phyloP scores from a whole-genome alignment of 805 yeast genomes.

The Debaryomyces maramus region DNA sequence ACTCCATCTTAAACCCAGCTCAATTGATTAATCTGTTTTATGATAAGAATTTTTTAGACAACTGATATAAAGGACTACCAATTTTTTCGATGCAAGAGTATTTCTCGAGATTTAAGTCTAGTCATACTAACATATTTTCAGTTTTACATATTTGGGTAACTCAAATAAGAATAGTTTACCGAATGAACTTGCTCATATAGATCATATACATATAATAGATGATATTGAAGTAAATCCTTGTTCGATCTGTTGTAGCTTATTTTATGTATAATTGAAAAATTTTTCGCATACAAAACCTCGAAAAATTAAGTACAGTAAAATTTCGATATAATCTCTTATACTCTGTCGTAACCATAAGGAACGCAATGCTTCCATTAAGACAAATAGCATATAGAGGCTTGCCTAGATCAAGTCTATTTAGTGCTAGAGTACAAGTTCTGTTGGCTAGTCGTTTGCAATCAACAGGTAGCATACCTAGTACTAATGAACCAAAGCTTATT shows the following conservation, averaged over 20 bases:
- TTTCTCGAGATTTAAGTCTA: no score
- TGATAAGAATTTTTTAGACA: constrained; percentile 34
- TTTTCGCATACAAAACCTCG: constrained; percentile 3
- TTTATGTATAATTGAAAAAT: not conserved
- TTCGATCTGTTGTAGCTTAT: not conserved
- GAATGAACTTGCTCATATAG: no score
- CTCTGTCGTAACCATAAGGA: not conserved
- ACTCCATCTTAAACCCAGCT: constrained; percentile 44
- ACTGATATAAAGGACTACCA: constrained; percentile 15
- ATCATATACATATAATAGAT: no score
- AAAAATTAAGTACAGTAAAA: constrained; percentile 2
- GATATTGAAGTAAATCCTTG: no score
- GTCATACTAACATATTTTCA: no score
- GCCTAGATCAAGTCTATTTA: constrained; percentile 3
- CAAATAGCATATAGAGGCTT: constrained; percentile 8
- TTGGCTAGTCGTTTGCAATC: constrained; percentile 10
- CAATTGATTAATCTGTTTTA: constrained; percentile 43
- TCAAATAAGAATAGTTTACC: no score
- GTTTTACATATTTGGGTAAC: no score
- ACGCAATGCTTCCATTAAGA: constrained; percentile 20
- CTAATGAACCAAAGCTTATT: not conserved
- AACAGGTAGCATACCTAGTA: constrained; percentile 1
- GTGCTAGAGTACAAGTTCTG: not conserved
- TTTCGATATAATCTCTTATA: not conserved
- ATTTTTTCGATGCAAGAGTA: not conserved